phyloP scores from a whole-genome alignment of 768 basidiomycete species.

The Pleurotus sapidus region DNA sequence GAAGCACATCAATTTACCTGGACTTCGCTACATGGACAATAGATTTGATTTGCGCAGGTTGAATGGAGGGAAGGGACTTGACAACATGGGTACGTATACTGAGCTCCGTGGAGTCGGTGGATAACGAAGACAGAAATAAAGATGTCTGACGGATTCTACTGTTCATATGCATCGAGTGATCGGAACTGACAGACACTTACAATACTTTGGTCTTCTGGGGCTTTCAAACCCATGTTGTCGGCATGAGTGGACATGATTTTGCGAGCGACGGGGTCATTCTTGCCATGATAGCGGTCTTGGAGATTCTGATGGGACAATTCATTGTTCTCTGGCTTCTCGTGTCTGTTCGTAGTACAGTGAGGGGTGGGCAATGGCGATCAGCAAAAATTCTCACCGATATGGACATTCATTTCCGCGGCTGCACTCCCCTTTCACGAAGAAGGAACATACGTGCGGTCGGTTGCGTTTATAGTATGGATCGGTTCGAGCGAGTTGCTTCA shows the following conservation, averaged over 20 bases:
- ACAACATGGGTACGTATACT: constrained; percentile 72
- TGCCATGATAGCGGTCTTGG: constrained; percentile 90
- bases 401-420: constrained; percentile 91
- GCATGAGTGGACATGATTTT: constrained; percentile 86
- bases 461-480: constrained; percentile 99
- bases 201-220: constrained; percentile 85
- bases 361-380: too few species aligned
- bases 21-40: constrained; percentile 85
- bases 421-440: constrained; percentile 95
- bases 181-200: constrained; percentile 44
- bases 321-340: constrained; percentile 84
- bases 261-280: constrained; percentile 89
- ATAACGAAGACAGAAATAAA: constrained; percentile 79
- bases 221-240: constrained; percentile 75
- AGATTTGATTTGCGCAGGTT: constrained; percentile 71
- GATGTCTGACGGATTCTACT: constrained; percentile 55
- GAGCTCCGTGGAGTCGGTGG: constrained; percentile 65
- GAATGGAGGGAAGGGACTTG: constrained; percentile 59
- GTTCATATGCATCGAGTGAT: background rate
- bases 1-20: constrained; percentile 36
- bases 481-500: constrained; percentile 90
- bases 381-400: constrained; percentile 33
- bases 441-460: constrained; percentile 89
- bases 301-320: constrained; percentile 90
- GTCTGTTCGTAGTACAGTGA: constrained; percentile 42